Base-by-base conservation (phyloP, 2,329 filamentous ascomycete species). In the Microdochium paspali region DNA sequence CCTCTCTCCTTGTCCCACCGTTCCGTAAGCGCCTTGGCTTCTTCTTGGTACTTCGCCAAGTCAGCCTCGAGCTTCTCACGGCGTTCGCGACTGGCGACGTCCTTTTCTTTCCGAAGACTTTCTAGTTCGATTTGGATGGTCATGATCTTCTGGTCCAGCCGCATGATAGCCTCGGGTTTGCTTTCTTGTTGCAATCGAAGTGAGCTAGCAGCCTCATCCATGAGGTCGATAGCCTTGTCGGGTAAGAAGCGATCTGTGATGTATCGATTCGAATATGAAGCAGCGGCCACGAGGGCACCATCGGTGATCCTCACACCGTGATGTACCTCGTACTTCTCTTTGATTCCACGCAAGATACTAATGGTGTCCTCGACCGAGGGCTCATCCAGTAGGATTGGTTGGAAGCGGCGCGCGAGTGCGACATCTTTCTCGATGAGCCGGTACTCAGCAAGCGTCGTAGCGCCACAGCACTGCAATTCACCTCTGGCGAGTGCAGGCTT, bases 91-190 rank as follows among this genome's bases (percentile, higher is more conserved):
- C 90, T 95, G 18, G 87, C 84, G 44, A 95, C 76, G 56, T 98
- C 93, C 10, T 84, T 95, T 64, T 98, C 93, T 59, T 97, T 97
- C 45, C 91, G 80, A 39, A 98, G 69, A 51, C 90, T 96, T 62
- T 97, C 93, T 1, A 97, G 75, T 63, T 98, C 91, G 52, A 98
- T 97, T 61, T 96, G 91, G 13, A 97, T 89, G 0, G 91, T 97
- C 80, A 96, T 94, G 50, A 97, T 95, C 59, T 90, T 88, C 51
- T 94, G 87, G 58, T 97, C 91, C 1, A 97, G 79, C 45, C 85
- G 82, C 69, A 94, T 88, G 28, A 98, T 96, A 9, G 91, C 83
- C 56, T 97, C 93, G 0, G 93, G 93, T 58, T 96, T 97, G 57
- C 89, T 95, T 65, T 98, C 93, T 66, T 97, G 93, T 61, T 97